These are phyloP conservation scores for Leccinum pachyderme DNA, from an alignment of 1,284 basidiomycete species.

Conservation along the genomic window DNA sequence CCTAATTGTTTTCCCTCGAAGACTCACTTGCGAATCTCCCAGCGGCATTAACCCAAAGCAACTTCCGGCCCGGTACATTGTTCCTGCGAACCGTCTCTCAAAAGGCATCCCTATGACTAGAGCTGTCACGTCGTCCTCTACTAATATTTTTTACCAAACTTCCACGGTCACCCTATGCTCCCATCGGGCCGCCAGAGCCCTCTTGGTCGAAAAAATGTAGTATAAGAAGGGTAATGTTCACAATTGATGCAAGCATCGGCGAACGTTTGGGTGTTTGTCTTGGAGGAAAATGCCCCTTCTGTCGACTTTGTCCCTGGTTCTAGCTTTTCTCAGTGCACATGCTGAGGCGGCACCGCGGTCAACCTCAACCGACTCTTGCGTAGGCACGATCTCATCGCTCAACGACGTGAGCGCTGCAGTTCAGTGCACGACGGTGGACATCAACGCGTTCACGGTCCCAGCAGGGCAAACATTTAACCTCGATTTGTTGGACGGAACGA, in stretches of 20 bases:
- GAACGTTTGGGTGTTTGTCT: not conserved
- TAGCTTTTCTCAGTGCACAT: conserved; percentile 1
- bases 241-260: not conserved
- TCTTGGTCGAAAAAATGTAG: not conserved
- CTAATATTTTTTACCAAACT: not conserved
- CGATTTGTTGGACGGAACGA: conserved; percentile 37
- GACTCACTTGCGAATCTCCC: not conserved
- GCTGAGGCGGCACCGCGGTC: not conserved
- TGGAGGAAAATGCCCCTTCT: conserved; percentile 2
- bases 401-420: conserved; percentile 28
- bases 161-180: not conserved
- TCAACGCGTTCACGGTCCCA: conserved; percentile 40
- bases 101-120: not conserved
- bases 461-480: conserved; percentile 40
- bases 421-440: conserved; percentile 33
- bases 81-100: not conserved
- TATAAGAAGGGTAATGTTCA: conserved; percentile 1
- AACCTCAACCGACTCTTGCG: conserved; percentile 14
- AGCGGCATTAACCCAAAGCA: not conserved
- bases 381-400: conserved; percentile 30
- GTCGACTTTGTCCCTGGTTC: not conserved
- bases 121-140: not conserved
- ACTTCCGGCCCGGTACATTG: not conserved
- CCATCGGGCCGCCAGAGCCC: not conserved
- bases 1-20: not conserved